Conservation (phyloP, 306 rosid species). For the Crataegus laevigata region DNA sequence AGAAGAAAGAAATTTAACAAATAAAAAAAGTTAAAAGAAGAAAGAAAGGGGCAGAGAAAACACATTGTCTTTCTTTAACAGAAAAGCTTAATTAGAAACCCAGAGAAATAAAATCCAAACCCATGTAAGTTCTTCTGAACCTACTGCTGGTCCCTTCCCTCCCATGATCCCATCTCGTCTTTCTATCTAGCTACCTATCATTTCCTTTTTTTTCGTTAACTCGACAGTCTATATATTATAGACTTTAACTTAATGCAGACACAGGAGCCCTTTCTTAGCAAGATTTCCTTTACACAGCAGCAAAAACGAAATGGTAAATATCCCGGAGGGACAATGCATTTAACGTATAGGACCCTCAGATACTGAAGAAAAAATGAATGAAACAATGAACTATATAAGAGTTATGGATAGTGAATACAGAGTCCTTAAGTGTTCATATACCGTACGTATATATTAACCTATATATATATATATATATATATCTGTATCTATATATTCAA, state of each 20-base stretch:
- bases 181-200: not conserved
- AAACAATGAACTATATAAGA: not conserved
- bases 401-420: not conserved
- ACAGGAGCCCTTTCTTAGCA: not conserved
- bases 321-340: not conserved
- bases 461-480: too few relatives aligned
- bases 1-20: not conserved
- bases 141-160: conserved; percentile 45
- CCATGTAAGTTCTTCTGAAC: conserved; percentile 37
- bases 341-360: not conserved
- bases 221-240: not conserved
- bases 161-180: not conserved
- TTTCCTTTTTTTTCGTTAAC: not conserved
- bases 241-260: not conserved
- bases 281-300: too few relatives aligned
- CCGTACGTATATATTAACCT: too few relatives aligned
- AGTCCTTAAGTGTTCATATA: too few relatives aligned
- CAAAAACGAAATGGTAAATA: not conserved
- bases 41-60: not conserved
- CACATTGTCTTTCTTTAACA: conserved; percentile 33
- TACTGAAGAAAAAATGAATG: not conserved
- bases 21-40: not conserved
- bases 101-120: conserved; percentile 31
- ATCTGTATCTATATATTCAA: not conserved
- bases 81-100: conserved; percentile 15